Base-by-base conservation (phyloP, 768 basidiomycete genomes). In the Boletus speciosus region DNA sequence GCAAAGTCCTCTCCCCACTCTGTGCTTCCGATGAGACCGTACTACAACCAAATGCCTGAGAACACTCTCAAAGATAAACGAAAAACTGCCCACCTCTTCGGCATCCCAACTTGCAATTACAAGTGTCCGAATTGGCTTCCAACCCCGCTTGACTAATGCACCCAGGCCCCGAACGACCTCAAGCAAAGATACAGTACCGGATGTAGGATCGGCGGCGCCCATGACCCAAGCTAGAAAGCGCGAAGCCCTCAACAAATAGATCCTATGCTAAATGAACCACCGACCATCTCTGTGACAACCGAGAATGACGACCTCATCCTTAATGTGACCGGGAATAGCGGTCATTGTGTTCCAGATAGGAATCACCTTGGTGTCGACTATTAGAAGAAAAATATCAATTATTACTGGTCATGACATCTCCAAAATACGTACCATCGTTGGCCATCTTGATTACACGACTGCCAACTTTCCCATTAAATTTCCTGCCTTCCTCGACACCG, bases 1-100 rank as follows among this genome's bases (percentile, higher is more conserved):
- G 83, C 70, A 66, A 96, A 98, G 67, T 98, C 96, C 69, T 97
- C 95, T 9, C 85, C 92, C 81, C 88, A 96, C 71, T 98, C 94
- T 4, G 91, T 95, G 63, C 86, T 89, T 27, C 95, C 95, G 36
- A 91, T 67, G 39, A 93, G 77, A 25, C 89, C 90, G 49, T 81
- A 80, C 78, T 79, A n/a, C 8, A 51, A 34, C 32, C 23, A 25
- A 49, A 32, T 34, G 43, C 34, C 23, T 32, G 49, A 55, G 41
- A 25, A 41, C 7, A 27, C 16, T 47, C 5, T 43, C 21, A 15
- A 35, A 16, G 23, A 39, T 16, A 2, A 54, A 54, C 27, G 14
- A 23, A 42, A 51, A 16, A 29, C 21, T 15, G 55, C 68, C 23
- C 50, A 78, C 79, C 74, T 83, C 78, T 68, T 90, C 89, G 0